These are phyloP conservation scores for Cryphonectria naterciae DNA, from an alignment of 2,329 filamentous ascomycete genomes.

Conservation along the genomic window DNA sequence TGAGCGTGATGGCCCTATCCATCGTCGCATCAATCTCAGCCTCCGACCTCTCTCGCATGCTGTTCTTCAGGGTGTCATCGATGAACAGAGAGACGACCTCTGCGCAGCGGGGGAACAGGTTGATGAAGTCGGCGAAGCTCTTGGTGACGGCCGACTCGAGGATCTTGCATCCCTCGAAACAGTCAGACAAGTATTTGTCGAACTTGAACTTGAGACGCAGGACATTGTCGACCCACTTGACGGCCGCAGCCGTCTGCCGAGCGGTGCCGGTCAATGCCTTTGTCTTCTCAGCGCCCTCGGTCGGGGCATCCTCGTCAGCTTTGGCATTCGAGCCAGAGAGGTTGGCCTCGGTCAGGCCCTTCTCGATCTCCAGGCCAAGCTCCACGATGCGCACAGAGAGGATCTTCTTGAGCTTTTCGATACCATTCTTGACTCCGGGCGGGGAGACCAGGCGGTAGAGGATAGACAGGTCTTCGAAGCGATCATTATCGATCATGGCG, in stretches of 20 bases:
- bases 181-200: slow-evolving; percentile 73
- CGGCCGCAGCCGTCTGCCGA: slow-evolving; percentile 82
- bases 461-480: slow-evolving; percentile 75
- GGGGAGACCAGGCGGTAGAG: slow-evolving; percentile 79
- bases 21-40: slow-evolving; percentile 80
- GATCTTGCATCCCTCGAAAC: slow-evolving; percentile 75
- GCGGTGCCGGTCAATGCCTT: slow-evolving; percentile 64
- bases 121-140: slow-evolving; percentile 93
- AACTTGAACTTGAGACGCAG: slow-evolving; percentile 86
- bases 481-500: slow-evolving; percentile 91
- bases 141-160: slow-evolving; percentile 82
- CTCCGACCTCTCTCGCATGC: slow-evolving; percentile 91
- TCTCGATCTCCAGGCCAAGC: slow-evolving; percentile 83
- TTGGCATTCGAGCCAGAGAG: slow-evolving; percentile 46
- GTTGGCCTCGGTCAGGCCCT: slow-evolving; percentile 60
- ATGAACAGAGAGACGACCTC: slow-evolving; percentile 97
- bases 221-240: slow-evolving; percentile 95
- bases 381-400: slow-evolving; percentile 77
- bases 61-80: slow-evolving; percentile 93
- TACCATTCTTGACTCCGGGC: slow-evolving; percentile 17
- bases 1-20: slow-evolving; percentile 85
- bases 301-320: slow-evolving; percentile 46
- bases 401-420: slow-evolving; percentile 76
- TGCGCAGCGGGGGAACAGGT: slow-evolving; percentile 80
- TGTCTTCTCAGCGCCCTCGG: slow-evolving; percentile 50